Conservation (phyloP, 345 rosid genomes). For the Ricinus communis region DNA sequence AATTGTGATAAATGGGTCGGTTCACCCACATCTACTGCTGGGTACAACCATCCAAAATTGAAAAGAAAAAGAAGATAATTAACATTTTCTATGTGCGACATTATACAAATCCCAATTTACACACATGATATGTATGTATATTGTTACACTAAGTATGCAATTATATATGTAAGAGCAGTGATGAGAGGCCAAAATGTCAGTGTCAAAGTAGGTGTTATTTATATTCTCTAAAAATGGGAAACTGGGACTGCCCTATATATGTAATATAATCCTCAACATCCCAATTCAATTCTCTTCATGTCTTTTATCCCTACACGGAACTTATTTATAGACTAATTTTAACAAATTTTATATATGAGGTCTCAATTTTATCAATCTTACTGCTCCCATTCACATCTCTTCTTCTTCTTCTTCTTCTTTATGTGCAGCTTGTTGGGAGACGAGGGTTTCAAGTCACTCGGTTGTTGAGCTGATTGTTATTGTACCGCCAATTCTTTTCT, state of each 20-base stretch:
- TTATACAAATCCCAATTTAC: not conserved
- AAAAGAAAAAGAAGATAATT: not conserved
- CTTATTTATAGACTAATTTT: conserved; percentile 5
- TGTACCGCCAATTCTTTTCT: no score
- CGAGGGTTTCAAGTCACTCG: conserved; percentile 10
- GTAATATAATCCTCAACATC: conserved; percentile 20
- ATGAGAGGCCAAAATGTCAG: conserved; percentile 1
- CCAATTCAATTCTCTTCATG: conserved; percentile 25
- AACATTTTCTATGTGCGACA: not conserved
- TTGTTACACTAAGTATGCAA: not conserved
- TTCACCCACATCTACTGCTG: conserved; percentile 27
- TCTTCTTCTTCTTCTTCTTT: not conserved
- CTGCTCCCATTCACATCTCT: conserved; percentile 11
- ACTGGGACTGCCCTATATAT: conserved; percentile 25
- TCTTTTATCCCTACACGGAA: conserved; percentile 27
- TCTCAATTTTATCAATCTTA: conserved; percentile 2
- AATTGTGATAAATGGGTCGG: conserved; percentile 29
- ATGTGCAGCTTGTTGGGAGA: conserved; percentile 14
- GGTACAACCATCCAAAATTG: conserved; percentile 28
- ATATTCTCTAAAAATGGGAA: conserved; percentile 8
- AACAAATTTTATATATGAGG: not conserved
- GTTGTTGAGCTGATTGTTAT: not conserved
- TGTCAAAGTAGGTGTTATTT: conserved; percentile 20
- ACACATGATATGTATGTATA: not conserved
- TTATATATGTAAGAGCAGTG: not conserved